Evolutionary conservation across 73 alveolate species (phyloP), one percentile per base, ranked within the genome.

Genomic region (Paraurostyla sp.): DNA sequence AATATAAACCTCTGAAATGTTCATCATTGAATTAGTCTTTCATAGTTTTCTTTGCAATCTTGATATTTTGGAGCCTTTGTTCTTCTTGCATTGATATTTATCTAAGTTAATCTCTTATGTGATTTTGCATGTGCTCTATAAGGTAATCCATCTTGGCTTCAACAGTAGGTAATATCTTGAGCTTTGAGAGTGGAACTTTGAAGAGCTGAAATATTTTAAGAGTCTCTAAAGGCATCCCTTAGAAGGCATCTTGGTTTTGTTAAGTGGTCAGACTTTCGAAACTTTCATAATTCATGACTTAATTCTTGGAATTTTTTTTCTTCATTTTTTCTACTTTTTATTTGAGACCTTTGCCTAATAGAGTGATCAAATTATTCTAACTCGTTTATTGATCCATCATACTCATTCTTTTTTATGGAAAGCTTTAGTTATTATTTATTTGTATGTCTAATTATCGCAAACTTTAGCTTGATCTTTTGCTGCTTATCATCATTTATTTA

Each of bases 21-120:
- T 43, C 65, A 49, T 73, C 86, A 45, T 73, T 73, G 27, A 73
- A 73, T 27, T 73, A 36, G 46, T 73, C 86, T 46, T 73, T 73
- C 86, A 73, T 73, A 45, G 42, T 13, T 25, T 73, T 73, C 51
- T 73, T 73, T 11, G 46, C 41, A 6, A 73, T 46, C 51, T 73
- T 73, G 0, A 73, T 73, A 43, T 73, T 73, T 46, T 43, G 52
- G 33, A 45, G 52, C 11, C 86, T 41, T 25, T 73, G 71, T 2
- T 6, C 3, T 29, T 73, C 86, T 36, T 32, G 25, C 33, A 29
- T 2, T 6, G 65, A 43, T 0, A 73, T 29, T 13, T 23, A 13
- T 23, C 71, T 40, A 13, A 73, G 56, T 27, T 43, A 25, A 6
- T 73, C 86, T 36, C 36, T 73, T 2, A 73, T 73, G 71, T 73